Evolutionary conservation across 1,284 basidiomycete species (phyloP).

Genomic region (Naganishia liquefaciens): DNA sequence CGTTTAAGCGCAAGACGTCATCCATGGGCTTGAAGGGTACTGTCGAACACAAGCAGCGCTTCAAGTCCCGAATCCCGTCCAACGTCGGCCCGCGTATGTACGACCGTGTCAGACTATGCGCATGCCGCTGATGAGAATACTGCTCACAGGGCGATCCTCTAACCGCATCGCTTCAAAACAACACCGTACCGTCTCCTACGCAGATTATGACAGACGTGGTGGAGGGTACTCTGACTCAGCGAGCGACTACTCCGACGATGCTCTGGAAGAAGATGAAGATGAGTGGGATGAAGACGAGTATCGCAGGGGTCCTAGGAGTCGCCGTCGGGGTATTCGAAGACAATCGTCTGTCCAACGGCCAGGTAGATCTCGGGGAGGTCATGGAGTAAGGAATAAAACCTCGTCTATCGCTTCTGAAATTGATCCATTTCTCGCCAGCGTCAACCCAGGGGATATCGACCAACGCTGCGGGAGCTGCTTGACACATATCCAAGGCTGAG

Average conservation of each 20-base stretch:
- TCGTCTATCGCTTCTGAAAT: not conserved
- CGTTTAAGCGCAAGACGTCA: constrained; percentile 29
- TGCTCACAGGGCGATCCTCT: constrained; percentile 43
- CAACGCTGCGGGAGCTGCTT: constrained; percentile 43
- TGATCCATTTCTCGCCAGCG: not conserved
- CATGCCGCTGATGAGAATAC: not conserved
- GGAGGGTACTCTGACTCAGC: constrained; percentile 30
- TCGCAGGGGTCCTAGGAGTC: constrained; percentile 1
- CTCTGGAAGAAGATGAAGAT: constrained; percentile 34
- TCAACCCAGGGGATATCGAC: constrained; percentile 21
- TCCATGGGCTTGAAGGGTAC: constrained; percentile 37
- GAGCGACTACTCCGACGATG: constrained; percentile 26
- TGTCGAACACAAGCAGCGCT: constrained; percentile 38
- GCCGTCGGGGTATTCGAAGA: constrained; percentile 7
- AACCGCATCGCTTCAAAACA: constrained; percentile 44
- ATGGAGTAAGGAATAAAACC: not conserved
- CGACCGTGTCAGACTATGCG: not conserved
- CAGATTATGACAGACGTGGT: constrained; percentile 42
- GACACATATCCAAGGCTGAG: constrained; percentile 45
- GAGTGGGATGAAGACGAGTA: constrained; percentile 36
- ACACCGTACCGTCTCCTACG: constrained; percentile 45
- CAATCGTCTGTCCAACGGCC: constrained; percentile 11
- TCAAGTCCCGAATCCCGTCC: constrained; percentile 33
- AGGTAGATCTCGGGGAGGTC: constrained; percentile 1
- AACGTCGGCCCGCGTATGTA: constrained; percentile 40